Base-by-base conservation (phyloP, 2,329 filamentous ascomycete species). In the Talaromyces sp. region DNA sequence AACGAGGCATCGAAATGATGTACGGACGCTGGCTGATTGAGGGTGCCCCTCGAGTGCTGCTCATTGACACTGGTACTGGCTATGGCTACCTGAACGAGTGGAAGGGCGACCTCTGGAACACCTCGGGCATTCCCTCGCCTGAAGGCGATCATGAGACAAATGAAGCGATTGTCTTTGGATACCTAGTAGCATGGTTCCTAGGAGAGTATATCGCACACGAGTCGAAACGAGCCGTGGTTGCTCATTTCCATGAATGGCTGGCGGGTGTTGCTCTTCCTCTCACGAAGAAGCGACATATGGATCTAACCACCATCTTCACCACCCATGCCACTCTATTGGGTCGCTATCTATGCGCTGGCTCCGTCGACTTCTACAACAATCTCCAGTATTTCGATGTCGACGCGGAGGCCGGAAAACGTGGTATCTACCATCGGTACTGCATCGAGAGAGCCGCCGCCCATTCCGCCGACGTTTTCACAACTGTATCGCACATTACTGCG, bases 331-430 rank as follows among this genome's bases (percentile, higher is more conserved):
- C 94, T 5, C 83, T 99, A 10, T 85, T 99, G 51, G 94, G 94
- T 62, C 88, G 94, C 68, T 97, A 99, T 71, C 89, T 97, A 51
- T 97, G 94, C 72, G 94, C 94, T 53, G 94, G 94, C 56, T 97
- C 92, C 0, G 94, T 97, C 62, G 94, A 99, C 73, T 97, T 99
- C 73, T 99, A 99, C 83, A 99, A 97, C 80, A 97, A 97, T 74
- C 83, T 99, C 55, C 93, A 97, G 74, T 89, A 86, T 78, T 97
- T 99, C 70, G 93, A 99, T 70, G 91, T 96, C 31, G 94, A 99
- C 72, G 86, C 91, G 5, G 94, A 99, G 76, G 94, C 94, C 17
- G 94, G 94, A 61, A 97, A 97, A 81, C 89, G 94, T 68, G 94
- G 94, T 59, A 97, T 99, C 73, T 99, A 97, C 79, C 94, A 99